Evolutionary conservation across 2,329 filamentous ascomycete genomes (phyloP).

Genomic region (Didymella arachidicola): DNA sequence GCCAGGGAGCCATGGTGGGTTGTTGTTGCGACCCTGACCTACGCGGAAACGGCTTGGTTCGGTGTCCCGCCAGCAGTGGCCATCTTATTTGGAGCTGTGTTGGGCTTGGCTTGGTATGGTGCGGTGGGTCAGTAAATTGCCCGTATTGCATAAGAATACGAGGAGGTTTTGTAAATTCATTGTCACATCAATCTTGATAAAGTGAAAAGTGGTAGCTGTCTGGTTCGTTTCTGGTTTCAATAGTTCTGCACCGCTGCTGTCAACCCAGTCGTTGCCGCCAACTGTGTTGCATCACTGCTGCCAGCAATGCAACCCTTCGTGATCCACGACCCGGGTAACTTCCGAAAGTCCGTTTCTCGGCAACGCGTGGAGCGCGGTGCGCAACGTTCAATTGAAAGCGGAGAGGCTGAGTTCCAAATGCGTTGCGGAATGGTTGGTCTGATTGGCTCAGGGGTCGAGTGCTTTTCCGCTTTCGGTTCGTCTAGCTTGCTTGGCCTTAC

Average conservation of each 20-base stretch:
- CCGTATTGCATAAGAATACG: not conserved
- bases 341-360: slow-evolving; percentile 1
- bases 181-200: not conserved
- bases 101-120: slow-evolving; percentile 54
- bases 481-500: slow-evolving; percentile 9
- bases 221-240: not conserved
- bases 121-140: slow-evolving; percentile 38
- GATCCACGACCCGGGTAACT: not conserved
- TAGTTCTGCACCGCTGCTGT: not conserved
- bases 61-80: slow-evolving; percentile 50
- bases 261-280: not conserved
- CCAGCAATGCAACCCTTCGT: not conserved
- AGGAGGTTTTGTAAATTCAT: not conserved
- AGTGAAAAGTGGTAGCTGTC: not conserved
- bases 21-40: slow-evolving; percentile 53
- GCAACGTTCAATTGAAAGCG: slow-evolving; percentile 10
- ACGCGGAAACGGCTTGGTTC: slow-evolving; percentile 53
- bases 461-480: slow-evolving; percentile 11
- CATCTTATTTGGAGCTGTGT: slow-evolving; percentile 50
- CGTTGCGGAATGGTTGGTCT: not conserved
- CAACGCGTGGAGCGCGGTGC: slow-evolving; percentile 9
- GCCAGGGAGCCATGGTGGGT: slow-evolving; percentile 56
- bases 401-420: slow-evolving; percentile 6
- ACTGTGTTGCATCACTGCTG: not conserved
- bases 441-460: slow-evolving; percentile 15